These are phyloP conservation scores for Botrytis pseudocinerea DNA, from an alignment of 2,329 filamentous ascomycete species.

Conservation along the genomic window DNA sequence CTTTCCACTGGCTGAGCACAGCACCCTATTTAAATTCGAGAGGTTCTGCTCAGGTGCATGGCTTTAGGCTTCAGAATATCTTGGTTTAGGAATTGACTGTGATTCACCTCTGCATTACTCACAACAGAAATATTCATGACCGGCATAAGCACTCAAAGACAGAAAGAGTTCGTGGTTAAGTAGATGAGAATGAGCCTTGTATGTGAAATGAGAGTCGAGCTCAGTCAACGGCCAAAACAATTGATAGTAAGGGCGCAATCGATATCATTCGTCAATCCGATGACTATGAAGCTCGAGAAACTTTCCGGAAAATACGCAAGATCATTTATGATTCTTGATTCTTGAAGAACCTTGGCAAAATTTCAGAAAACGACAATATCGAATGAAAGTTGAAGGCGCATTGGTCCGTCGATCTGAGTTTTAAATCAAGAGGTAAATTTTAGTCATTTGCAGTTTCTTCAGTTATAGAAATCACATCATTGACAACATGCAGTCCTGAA, in stretches of 20 bases:
- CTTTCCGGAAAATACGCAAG: neutral
- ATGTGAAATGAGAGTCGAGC: neutral
- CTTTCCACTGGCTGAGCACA: neutral
- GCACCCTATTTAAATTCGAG: neutral
- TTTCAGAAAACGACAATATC: neutral
- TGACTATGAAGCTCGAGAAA: neutral
- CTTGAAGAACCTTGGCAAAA: neutral
- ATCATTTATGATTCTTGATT: neutral
- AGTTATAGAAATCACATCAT: neutral
- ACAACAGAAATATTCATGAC: neutral
- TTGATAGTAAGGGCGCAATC: neutral
- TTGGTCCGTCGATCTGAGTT: neutral
- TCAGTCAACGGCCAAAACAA: neutral
- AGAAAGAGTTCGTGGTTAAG: neutral
- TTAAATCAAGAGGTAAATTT: neutral
- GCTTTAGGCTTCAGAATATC: neutral
- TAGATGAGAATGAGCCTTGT: neutral
- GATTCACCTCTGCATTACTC: neutral
- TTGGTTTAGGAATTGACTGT: neutral
- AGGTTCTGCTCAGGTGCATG: neutral
- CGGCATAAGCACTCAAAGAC: no score
- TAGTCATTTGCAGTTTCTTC: neutral
- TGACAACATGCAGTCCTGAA: neutral
- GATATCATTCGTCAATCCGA: neutral
- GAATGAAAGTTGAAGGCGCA: neutral